A percentile compares a stretch with the other conserved stretches of the same genome.
phyloP scores from a whole-genome alignment of 2,329 filamentous ascomycete species.

The Pseudocercospora cruenta region DNA sequence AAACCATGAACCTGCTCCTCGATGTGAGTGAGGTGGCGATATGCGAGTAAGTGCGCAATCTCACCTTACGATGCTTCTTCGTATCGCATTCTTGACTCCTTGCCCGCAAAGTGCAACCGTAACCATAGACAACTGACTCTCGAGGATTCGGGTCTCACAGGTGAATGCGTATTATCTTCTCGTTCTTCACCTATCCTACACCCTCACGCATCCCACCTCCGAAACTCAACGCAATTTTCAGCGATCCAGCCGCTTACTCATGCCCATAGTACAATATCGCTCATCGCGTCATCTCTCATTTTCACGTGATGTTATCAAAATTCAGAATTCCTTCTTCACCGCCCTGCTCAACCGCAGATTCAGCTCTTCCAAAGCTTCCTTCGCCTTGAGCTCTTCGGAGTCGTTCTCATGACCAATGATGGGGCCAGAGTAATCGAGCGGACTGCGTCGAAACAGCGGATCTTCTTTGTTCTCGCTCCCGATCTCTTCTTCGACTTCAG shows the following conservation, averaged over 20 bases:
- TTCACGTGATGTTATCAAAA: not conserved
- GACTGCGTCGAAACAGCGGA: not conserved
- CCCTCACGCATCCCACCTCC: not conserved
- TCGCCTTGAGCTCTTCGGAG: conserved; percentile 3
- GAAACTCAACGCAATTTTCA: not conserved
- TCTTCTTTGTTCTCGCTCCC: not conserved
- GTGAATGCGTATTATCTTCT: not conserved
- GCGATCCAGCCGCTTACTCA: not conserved
- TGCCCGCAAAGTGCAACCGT: no score
- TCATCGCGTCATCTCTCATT: not conserved
- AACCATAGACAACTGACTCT: no score
- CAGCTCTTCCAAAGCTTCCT: not conserved
- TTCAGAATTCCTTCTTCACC: not conserved
- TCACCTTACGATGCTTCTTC: no score
- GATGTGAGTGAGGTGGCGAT: no score
- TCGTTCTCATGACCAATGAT: not conserved
- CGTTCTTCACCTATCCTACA: not conserved
- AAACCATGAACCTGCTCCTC: no score
- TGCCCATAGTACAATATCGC: not conserved
- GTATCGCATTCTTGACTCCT: no score
- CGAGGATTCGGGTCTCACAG: no score
- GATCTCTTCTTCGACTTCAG: not conserved
- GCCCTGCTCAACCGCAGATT: not conserved
- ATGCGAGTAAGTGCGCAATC: no score
- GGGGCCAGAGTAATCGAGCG: not conserved